Conservation (phyloP, 2,329 filamentous ascomycete species). For the Trichoderma cornu-damae region DNA sequence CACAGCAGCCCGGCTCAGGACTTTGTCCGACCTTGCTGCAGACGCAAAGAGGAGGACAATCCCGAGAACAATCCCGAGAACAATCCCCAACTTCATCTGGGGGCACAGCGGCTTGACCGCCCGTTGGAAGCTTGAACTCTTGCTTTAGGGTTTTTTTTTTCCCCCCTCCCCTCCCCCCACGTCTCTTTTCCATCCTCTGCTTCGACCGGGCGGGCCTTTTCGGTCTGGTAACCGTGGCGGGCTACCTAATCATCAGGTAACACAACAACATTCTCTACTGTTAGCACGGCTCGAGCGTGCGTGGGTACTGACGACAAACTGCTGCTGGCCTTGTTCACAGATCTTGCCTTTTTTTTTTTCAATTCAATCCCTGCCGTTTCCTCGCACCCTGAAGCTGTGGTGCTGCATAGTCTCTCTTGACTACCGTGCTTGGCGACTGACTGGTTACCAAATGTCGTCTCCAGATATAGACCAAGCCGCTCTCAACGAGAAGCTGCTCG, state of each 20-base stretch:
- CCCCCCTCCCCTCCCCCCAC: not conserved
- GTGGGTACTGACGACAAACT: not conserved
- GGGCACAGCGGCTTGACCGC: not conserved
- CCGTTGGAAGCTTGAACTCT: not conserved
- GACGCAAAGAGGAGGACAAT: not conserved
- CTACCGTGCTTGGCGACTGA: not conserved
- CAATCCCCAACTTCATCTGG: no score
- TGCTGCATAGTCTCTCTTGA: no score
- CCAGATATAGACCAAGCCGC: conserved; percentile 33
- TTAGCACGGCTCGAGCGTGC: not conserved
- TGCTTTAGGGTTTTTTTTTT: not conserved
- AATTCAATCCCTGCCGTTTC: not conserved
- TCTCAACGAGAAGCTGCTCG: conserved; percentile 44
- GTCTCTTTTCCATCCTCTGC: not conserved
- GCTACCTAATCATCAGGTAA: conserved; percentile 5
- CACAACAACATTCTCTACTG: not conserved
- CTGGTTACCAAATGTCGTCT: conserved; percentile 25
- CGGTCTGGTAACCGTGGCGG: not conserved
- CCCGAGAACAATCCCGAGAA: not conserved
- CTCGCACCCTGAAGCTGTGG: not conserved
- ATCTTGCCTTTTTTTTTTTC: not conserved
- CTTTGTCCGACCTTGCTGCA: conserved; percentile 1
- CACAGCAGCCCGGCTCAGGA: conserved; percentile 1
- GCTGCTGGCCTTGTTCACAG: not conserved
- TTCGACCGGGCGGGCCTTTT: not conserved